A percentile compares a stretch with the other conserved stretches of the same genome.
phyloP scores from a whole-genome alignment of 164 flowering plant genomes.

The Hamamelis virginiana region DNA sequence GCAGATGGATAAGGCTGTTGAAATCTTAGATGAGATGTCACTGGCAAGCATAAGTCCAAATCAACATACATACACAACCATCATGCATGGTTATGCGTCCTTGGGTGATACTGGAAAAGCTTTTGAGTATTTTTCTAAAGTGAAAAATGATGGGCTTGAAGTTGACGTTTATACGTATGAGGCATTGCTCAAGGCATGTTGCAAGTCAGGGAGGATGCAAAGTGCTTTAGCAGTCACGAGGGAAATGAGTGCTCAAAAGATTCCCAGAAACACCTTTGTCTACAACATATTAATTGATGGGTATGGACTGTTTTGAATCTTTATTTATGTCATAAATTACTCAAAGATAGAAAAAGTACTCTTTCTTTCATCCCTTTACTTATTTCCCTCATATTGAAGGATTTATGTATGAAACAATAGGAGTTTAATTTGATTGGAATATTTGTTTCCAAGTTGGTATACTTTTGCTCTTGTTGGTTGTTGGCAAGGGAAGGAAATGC shows the following conservation, averaged over 20 bases:
- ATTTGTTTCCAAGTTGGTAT: background rate
- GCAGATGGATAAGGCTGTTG: slow-evolving; percentile 91
- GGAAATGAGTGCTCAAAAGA: slow-evolving; percentile 80
- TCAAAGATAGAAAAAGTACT: background rate
- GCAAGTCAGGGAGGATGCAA: slow-evolving; percentile 98
- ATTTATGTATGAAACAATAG: background rate
- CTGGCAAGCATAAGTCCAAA: slow-evolving; percentile 74
- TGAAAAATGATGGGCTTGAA: slow-evolving; percentile 79
- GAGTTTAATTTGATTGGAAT: slow-evolving; percentile 1
- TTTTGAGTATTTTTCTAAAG: slow-evolving; percentile 77
- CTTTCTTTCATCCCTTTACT: too few species aligned
- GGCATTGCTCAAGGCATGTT: slow-evolving; percentile 96
- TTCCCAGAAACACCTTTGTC: slow-evolving; percentile 79
- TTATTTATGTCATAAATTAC: too few species aligned
- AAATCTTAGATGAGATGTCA: slow-evolving; percentile 76
- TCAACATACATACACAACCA: slow-evolving; percentile 82
- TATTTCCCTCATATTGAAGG: background rate
- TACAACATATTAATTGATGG: slow-evolving; percentile 97
- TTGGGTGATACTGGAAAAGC: slow-evolving; percentile 93
- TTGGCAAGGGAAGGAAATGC: background rate
- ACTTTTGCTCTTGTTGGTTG: background rate
- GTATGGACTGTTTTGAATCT: slow-evolving; percentile 40
- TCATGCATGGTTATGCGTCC: slow-evolving; percentile 98
- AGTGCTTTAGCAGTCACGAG: slow-evolving; percentile 94
- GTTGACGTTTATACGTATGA: slow-evolving; percentile 82